Evolutionary conservation across 2,329 filamentous ascomycete genomes (phyloP).

Genomic region (Aaosphaeria pasadenensis): DNA sequence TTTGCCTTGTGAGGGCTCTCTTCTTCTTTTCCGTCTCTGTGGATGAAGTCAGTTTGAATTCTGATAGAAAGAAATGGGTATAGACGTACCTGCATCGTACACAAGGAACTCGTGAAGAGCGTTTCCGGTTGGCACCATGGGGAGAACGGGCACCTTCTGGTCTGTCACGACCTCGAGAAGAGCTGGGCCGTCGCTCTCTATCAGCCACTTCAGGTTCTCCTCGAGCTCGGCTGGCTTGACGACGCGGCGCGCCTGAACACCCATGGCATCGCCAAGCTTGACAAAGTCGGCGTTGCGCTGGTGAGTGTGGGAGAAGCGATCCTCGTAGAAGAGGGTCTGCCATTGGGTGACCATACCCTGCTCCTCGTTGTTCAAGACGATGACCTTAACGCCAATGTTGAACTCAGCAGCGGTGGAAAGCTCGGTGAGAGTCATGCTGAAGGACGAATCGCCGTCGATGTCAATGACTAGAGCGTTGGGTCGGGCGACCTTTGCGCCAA

Average conservation of each 20-base stretch:
- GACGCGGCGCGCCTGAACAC: constrained; percentile 70
- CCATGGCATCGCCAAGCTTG: constrained; percentile 90
- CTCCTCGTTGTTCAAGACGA: constrained; percentile 94
- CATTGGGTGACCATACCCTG: constrained; percentile 99
- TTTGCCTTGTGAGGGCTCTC: constrained; percentile 26
- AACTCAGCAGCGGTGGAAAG: constrained; percentile 91
- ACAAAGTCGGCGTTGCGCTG: constrained; percentile 95
- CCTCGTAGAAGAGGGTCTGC: constrained; percentile 97
- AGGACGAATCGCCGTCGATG: constrained; percentile 97
- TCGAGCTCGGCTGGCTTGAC: constrained; percentile 73
- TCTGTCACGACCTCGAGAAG: constrained; percentile 91
- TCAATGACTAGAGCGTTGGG: constrained; percentile 86
- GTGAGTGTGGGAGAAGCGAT: constrained; percentile 88
- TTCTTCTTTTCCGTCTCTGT: constrained; percentile 23
- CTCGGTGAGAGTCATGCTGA: constrained; percentile 98
- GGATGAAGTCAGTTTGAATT: constrained; percentile 23
- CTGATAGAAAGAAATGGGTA: neutral
- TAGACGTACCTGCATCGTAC: constrained; percentile 69
- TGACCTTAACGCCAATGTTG: constrained; percentile 93
- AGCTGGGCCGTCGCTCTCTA: constrained; percentile 80
- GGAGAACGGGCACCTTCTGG: constrained; percentile 86
- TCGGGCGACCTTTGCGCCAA: constrained; percentile 85
- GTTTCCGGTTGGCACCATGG: constrained; percentile 89
- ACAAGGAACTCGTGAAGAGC: constrained; percentile 91
- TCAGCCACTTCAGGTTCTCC: constrained; percentile 80